Evolutionary conservation across 306 rosid genomes (phyloP).

Genomic region (Cucurbita maxima): DNA sequence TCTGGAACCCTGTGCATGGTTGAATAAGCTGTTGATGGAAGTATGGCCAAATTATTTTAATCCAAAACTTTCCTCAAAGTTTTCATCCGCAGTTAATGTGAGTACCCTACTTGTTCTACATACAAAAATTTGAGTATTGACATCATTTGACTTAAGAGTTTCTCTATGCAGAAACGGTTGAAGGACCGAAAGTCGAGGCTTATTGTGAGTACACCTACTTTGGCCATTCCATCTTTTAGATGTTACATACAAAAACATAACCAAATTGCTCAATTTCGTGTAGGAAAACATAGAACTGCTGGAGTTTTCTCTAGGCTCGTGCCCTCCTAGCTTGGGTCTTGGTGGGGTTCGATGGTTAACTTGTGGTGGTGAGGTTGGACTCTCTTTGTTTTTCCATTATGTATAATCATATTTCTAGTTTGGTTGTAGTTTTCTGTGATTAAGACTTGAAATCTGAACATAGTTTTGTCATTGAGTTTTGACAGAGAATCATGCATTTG

Average conservation of each 20-base stretch:
- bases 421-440: background rate
- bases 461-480: background rate
- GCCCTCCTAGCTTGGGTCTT: conserved; percentile 76
- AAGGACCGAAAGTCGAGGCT: conserved; percentile 75
- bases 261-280: conserved; percentile 12
- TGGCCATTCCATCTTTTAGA: background rate
- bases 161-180: conserved; percentile 47
- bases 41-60: conserved; percentile 56
- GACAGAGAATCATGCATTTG: conserved; percentile 61
- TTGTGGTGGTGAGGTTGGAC: conserved; percentile 56
- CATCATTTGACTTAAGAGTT: background rate
- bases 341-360: conserved; percentile 83
- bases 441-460: background rate
- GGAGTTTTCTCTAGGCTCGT: conserved; percentile 70
- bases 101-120: conserved; percentile 3
- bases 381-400: background rate
- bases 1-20: conserved; percentile 91
- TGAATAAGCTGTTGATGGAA: conserved; percentile 69
- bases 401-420: background rate
- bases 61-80: conserved; percentile 57
- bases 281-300: conserved; percentile 79
- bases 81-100: conserved; percentile 68
- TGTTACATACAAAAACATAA: background rate
- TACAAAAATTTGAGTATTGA: background rate
- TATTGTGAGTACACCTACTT: conserved; percentile 36